Evolutionary conservation across 371 early-diverging fungal species (phyloP), one percentile per base, ranked within the genome.

Genomic region (Conidiobolus incongruus): DNA sequence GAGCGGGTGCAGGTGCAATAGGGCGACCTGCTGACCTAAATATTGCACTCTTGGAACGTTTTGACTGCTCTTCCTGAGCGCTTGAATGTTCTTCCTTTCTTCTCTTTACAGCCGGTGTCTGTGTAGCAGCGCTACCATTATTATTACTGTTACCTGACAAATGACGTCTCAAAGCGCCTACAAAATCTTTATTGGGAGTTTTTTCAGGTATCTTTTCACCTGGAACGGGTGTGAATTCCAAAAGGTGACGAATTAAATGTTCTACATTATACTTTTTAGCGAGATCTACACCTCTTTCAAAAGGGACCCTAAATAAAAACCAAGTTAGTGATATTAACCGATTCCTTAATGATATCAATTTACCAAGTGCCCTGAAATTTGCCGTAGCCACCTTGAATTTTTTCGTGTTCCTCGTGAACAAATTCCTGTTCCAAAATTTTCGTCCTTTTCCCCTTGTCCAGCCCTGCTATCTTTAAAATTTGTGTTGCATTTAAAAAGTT

Each of bases 381-480:
- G 26, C 96, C 96, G 58, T 92, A 92, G 13, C 96, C 96, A 17
- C 96, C 96, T 60, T 93, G 93, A 8, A 95, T 81, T 61, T 92
- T 92, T 50, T 95, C 93, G 51, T 85, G 88, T 29, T 71, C 68
- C 3, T 86, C 90, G 20, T 60, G 59, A 35, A 79, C 60, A 2
- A 91, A 72, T 55, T 86, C 86, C 45, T 72, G 70, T 52, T 94
- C 95, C 5, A 95, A 68, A 46, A 93, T 87, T 54, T 85, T 84
- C 20, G 92, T 88, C 15, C 96, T 67, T 52, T 69, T 73, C 29
- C 77, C 80, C 60, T 93, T 93, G 35, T 92, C 96, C 49, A 87
- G 71, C 26, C 77, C 77, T 10, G 93, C 96, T n/a, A 89, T 84
- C 60, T 95, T 95, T 32, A 95, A 72, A 37, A 95, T 84, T 61